These are phyloP conservation scores for Metarhizium brunneum DNA, from an alignment of 2,329 filamentous ascomycete species.

Conservation along the genomic window DNA sequence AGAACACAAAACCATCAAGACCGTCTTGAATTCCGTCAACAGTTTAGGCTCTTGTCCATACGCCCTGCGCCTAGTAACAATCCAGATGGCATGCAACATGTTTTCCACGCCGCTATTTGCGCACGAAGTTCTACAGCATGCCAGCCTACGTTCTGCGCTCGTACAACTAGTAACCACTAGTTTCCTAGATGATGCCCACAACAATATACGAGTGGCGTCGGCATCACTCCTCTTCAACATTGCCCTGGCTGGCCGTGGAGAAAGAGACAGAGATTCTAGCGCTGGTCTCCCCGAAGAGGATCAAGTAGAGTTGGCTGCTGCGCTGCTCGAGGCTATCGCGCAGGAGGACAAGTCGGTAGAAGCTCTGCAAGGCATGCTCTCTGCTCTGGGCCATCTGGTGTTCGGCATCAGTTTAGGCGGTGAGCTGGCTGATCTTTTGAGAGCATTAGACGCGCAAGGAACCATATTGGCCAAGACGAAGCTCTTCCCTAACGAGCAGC, in stretches of 20 bases:
- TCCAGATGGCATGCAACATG: constrained; percentile 78
- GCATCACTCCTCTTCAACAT: constrained; percentile 81
- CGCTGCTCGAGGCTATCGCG: constrained; percentile 63
- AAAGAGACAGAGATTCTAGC: constrained; percentile 46
- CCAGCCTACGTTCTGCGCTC: constrained; percentile 45
- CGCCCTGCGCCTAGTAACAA: constrained; percentile 69
- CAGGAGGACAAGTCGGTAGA: constrained; percentile 55
- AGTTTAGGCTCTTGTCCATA: constrained; percentile 57
- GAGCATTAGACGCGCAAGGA: constrained; percentile 63
- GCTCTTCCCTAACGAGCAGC: constrained; percentile 44
- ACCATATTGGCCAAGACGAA: constrained; percentile 51
- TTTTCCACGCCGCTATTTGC: constrained; percentile 68
- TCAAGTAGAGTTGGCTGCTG: constrained; percentile 74
- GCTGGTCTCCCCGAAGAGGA: constrained; percentile 57
- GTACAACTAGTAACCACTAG: constrained; percentile 65
- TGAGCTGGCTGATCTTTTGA: constrained; percentile 70
- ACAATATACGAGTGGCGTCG: constrained; percentile 69
- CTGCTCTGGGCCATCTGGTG: constrained; percentile 66
- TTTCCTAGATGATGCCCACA: constrained; percentile 67
- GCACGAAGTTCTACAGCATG: constrained; percentile 47
- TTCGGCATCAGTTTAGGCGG: constrained; percentile 63
- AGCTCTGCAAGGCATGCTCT: constrained; percentile 65
- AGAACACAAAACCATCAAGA: constrained; percentile 51
- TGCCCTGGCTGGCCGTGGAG: constrained; percentile 57
- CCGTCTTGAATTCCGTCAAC: constrained; percentile 53